Conservation (phyloP, 78 protist species). For the Speleostelium caveatum region DNA sequence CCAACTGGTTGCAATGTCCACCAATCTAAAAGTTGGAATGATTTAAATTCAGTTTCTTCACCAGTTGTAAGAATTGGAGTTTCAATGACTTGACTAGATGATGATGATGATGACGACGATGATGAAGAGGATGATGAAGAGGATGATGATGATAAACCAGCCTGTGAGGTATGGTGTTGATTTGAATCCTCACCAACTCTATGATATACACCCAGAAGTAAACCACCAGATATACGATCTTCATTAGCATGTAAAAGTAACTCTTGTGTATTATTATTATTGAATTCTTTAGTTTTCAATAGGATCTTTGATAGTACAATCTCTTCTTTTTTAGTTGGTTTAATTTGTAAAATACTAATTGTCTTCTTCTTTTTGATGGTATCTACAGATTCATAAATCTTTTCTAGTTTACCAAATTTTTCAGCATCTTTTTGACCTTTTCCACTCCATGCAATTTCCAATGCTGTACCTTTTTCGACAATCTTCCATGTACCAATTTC, state of each 20-base stretch:
- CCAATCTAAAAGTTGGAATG: slow-evolving; percentile 67
- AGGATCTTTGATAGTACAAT: slow-evolving; percentile 23
- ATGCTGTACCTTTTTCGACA: slow-evolving; percentile 42
- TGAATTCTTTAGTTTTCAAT: slow-evolving; percentile 48
- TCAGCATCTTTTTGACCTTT: slow-evolving; percentile 23
- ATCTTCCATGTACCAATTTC: slow-evolving; percentile 40
- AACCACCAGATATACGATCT: slow-evolving; percentile 52
- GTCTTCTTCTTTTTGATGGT: slow-evolving; percentile 60
- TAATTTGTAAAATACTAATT: not conserved
- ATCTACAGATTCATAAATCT: slow-evolving; percentile 27
- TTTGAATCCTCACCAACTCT: not conserved
- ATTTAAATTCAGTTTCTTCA: slow-evolving; percentile 58
- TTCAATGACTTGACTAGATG: slow-evolving; percentile 2
- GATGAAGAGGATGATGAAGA: not conserved
- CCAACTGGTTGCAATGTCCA: slow-evolving; percentile 70
- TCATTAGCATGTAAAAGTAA: slow-evolving; percentile 43
- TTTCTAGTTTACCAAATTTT: slow-evolving; percentile 41
- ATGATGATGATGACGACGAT: not conserved
- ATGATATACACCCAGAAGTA: slow-evolving; percentile 52
- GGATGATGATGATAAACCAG: not conserved
- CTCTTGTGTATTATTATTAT: slow-evolving; percentile 19
- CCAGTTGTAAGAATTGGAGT: slow-evolving; percentile 37
- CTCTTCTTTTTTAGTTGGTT: slow-evolving; percentile 35
- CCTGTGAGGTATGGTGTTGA: no score
- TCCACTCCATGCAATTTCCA: slow-evolving; percentile 62